Percentiles rank a stretch among this genome's conserved stretches.
These are phyloP conservation scores for Helotiales sp. DNA, from an alignment of 2,329 filamentous ascomycete genomes.

Conservation along the genomic window DNA sequence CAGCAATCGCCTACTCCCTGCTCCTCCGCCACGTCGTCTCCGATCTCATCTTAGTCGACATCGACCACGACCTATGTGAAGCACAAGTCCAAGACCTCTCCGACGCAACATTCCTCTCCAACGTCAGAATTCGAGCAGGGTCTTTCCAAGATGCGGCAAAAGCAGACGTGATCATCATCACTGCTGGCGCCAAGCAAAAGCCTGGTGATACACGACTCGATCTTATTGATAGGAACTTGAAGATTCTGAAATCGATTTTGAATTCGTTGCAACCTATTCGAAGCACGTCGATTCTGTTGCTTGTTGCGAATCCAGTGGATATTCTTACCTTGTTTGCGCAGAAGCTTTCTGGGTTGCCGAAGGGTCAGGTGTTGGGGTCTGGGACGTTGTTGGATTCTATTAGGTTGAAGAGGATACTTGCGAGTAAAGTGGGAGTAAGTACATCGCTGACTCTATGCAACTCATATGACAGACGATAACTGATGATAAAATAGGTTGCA, in stretches of 20 bases:
- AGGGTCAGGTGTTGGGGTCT: constrained; percentile 50
- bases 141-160: constrained; percentile 49
- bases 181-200: constrained; percentile 51
- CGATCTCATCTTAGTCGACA: constrained; percentile 55
- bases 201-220: constrained; percentile 43
- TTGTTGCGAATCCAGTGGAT: constrained; percentile 57
- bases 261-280: constrained; percentile 49
- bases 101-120: constrained; percentile 48
- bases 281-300: constrained; percentile 47
- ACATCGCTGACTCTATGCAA: constrained; percentile 30
- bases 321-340: constrained; percentile 51
- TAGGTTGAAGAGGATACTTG: constrained; percentile 46
- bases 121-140: constrained; percentile 45
- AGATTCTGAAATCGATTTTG: constrained; percentile 48
- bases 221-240: constrained; percentile 48
- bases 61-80: constrained; percentile 45
- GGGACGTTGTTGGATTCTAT: constrained; percentile 55
- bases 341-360: constrained; percentile 47
- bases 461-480: background rate
- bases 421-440: constrained; percentile 39
- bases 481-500: constrained; percentile 27
- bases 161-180: constrained; percentile 55
- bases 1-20: constrained; percentile 51
- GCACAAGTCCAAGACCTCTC: constrained; percentile 53
- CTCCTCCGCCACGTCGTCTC: constrained; percentile 49